Base-by-base conservation (phyloP, 2,329 filamentous ascomycete species). In the Aspergillus candidus region DNA sequence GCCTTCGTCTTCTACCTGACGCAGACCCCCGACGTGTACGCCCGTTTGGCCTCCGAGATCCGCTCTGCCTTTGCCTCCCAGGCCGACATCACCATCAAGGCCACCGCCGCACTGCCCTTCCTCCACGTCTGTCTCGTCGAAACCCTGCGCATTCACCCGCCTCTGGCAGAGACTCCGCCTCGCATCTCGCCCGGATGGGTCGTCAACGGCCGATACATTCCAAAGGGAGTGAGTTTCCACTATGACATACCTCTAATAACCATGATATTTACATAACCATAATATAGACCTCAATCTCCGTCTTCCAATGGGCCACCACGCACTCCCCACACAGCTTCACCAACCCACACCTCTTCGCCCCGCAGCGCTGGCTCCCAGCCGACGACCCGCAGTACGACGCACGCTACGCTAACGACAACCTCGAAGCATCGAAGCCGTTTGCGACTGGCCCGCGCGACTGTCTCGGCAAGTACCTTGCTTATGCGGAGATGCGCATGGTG, bases 51-150 rank as follows among this genome's bases (percentile, higher is more conserved):
- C 1, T 11, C 48, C 0, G 58, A 61, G 32, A 44, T 60, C 18
- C 45, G 57, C 12, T 31, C 8, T 6, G 10, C 49, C 11, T 59
- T 57, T 31, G 6, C 54, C 15, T 40, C 43, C 39, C 42, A 53
- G 35, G 38, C 60, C 1, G 62, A 69, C 4, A 70, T 72, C 32
- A 60, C 48, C 12, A 56, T 71, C 49, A 49, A 56, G 4, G 37
- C 45, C 2, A 47, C 64, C 1, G 52, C 54, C 11, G 47, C 58
- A 3, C 47, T 72, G 12, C 54, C 55, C 0, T 72, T 68, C 45
- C 40, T 72, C 12, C 55, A 59, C 12, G 68, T 67, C 1, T 66
- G 64, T 34, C 53, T 73, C 6, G 65, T 71, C 30, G 71, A 73
- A 47, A 58, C 58, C 0, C 51, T 72, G 33, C 62, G 71, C 11